Conservation (phyloP, 257 asterid genomes). For the Solanum chiquidenum region DNA sequence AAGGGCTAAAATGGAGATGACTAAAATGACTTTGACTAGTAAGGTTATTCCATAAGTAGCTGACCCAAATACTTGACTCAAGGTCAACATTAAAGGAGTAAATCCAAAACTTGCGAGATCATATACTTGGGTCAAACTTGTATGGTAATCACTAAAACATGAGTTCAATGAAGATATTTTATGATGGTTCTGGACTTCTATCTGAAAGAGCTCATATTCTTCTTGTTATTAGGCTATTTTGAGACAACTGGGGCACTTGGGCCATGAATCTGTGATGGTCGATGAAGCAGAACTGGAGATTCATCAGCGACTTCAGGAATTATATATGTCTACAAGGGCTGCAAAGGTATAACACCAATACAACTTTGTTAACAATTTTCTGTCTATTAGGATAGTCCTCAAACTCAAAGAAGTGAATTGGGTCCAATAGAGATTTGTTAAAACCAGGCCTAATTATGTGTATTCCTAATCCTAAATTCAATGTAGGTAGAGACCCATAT, state of each 20-base stretch:
- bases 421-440: background rate
- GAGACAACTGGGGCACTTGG: slow-evolving; percentile 81
- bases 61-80: background rate
- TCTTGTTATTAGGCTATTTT: slow-evolving; percentile 57
- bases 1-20: background rate
- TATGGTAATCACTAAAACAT: background rate
- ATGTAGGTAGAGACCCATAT: background rate
- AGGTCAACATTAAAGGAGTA: background rate
- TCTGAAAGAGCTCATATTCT: background rate
- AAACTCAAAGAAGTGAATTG: background rate
- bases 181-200: background rate
- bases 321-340: slow-evolving; percentile 83
- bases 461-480: background rate
- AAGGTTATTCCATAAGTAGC: background rate
- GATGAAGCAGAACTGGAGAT: slow-evolving; percentile 66
- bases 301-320: slow-evolving; percentile 59
- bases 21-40: background rate
- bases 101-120: background rate
- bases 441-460: background rate
- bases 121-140: background rate
- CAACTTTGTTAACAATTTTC: background rate
- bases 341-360: slow-evolving; percentile 54
- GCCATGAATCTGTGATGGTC: slow-evolving; percentile 63
- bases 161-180: background rate
- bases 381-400: background rate